Evolutionary conservation across 345 rosid genomes (phyloP), one percentile per base, ranked within the genome.

Genomic region (Arabidopsis arenosa): DNA sequence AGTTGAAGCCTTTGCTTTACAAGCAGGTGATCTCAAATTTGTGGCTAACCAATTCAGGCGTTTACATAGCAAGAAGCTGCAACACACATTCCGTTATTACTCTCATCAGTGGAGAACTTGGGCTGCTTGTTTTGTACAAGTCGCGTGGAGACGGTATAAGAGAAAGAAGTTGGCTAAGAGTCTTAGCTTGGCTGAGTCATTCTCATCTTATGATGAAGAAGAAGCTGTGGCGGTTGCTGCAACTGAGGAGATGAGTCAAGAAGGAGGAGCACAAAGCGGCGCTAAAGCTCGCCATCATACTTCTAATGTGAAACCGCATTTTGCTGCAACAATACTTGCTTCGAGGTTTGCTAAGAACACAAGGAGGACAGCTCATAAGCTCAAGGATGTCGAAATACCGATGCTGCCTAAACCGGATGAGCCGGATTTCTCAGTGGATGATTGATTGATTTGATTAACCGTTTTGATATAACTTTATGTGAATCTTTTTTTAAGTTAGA

Each of bases 321-420:
- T 92, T 1, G 94, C 89, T 28, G 95, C 80, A 8, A 90, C 97
- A 0, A 69, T 90, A 54, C 57, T 90, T 52, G 97, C 97, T 33
- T 85, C 96, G 4, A 89, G 91, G 66, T 90, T 92, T 78, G 97
- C 98, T 28, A 92, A 93, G 15, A 94, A 87, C 82, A 87, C 97
- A 2, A 84, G 97, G 71, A 87, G 87, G 66, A 90, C 95, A n/a
- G 84, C 85, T 61, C 90, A 85, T 76, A 94, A 86, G 84, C 45
- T 82, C 61, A 92, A 87, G 65, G 89, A 83, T 15, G 84, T 83
- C 4, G 86, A 80, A 40, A 74, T 94, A 92, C 90, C 84, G 2
- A 94, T 87, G 82, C 81, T 92, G 45, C 92, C 49, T 63, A 94
- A 94, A 80, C 98, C 97, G 1, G 88, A 86, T 52, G 98, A 94